These are phyloP conservation scores for Camelina sativa DNA, from an alignment of 345 rosid species.

Conservation along the genomic window DNA sequence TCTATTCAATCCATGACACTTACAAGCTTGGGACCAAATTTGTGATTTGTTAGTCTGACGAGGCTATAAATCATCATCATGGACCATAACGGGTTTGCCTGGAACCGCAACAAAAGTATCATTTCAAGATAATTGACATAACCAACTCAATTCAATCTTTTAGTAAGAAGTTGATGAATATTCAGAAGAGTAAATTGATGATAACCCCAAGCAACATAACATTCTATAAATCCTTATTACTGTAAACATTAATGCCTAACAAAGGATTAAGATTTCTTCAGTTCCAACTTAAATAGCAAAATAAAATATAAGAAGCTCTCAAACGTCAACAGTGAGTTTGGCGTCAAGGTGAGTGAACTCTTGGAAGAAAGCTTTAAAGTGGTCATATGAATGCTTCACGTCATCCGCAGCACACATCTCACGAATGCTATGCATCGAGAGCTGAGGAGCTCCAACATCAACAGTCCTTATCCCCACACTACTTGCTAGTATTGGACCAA, in stretches of 20 bases:
- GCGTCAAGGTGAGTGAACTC: conserved; percentile 71
- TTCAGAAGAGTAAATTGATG: background rate
- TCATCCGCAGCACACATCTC: conserved; percentile 97
- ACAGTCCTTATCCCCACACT: conserved; percentile 94
- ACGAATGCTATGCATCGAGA: conserved; percentile 96
- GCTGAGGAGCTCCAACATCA: conserved; percentile 95
- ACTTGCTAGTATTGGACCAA: conserved; percentile 95
- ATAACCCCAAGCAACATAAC: background rate
- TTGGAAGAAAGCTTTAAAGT: conserved; percentile 87
- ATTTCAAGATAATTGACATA: background rate
- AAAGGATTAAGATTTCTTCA: background rate
- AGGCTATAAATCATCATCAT: background rate
- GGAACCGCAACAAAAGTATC: background rate
- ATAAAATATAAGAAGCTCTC: conserved; percentile 25
- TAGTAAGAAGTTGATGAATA: background rate
- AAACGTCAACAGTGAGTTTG: conserved; percentile 65
- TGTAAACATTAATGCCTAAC: background rate
- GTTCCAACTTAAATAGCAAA: background rate
- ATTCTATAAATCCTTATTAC: conserved; percentile 16
- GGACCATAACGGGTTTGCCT: background rate
- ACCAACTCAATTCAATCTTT: background rate
- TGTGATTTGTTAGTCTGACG: background rate
- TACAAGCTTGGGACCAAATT: background rate
- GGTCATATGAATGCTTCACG: conserved; percentile 74
- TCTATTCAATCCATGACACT: background rate